Conservation (phyloP, 1,284 basidiomycete genomes). For the Cutaneotrichosporon sp. region DNA sequence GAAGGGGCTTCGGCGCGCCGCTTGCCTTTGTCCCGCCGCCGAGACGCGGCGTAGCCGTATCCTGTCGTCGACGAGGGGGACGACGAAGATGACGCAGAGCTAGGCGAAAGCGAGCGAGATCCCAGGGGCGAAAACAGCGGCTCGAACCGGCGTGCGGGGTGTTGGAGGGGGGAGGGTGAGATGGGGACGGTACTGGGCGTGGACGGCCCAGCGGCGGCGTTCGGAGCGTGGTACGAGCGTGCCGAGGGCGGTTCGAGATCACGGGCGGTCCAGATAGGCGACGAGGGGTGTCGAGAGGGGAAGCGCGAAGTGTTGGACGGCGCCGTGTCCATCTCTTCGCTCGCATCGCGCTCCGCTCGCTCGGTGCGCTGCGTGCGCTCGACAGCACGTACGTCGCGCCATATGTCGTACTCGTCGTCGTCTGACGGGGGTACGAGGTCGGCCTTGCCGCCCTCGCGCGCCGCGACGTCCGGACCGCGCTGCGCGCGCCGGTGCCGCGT, state of each 20-base stretch:
- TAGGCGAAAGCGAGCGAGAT: conserved; percentile 1
- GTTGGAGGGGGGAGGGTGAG: too few relatives aligned
- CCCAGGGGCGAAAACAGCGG: conserved; percentile 2
- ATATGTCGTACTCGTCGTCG: conserved; percentile 41
- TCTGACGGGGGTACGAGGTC: conserved; percentile 40
- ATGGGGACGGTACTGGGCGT: neutral
- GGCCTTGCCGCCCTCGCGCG: conserved; percentile 12
- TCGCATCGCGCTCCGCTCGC: neutral
- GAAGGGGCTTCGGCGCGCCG: neutral
- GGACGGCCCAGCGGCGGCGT: too few relatives aligned
- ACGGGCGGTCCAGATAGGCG: neutral
- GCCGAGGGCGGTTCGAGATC: neutral
- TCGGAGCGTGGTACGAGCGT: too few relatives aligned
- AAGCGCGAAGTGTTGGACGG: neutral
- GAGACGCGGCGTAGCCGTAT: neutral
- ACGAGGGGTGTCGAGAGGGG: neutral
- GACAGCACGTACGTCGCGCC: conserved; percentile 21
- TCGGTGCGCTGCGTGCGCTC: neutral
- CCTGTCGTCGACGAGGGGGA: neutral
- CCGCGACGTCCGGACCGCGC: conserved; percentile 12
- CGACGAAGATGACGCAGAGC: neutral
- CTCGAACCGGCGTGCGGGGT: neutral
- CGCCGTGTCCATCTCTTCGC: too few relatives aligned
- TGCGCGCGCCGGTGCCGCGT: conserved; percentile 10
- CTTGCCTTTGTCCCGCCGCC: neutral